Evolutionary conservation across 2,329 filamentous ascomycete genomes (phyloP), one percentile per base, ranked within the genome.

Genomic region (Neoarthrinium moseri): DNA sequence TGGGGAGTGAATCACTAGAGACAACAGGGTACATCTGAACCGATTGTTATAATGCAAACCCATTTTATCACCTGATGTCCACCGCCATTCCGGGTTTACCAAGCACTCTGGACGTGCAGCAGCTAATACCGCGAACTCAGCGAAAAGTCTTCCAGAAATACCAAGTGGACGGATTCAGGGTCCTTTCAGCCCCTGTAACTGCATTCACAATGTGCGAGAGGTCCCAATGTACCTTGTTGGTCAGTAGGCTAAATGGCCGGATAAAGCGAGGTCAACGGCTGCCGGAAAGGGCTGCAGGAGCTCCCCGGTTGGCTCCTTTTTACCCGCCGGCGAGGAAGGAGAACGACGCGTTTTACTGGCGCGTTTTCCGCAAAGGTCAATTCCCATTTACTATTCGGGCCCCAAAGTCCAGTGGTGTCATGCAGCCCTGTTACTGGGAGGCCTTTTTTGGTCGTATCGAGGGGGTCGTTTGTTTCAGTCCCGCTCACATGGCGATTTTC

Each of bases 81-180:
- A 42, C 39, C 39, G 39, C 39, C 39, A n/a, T 42, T 42, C 18
- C 12, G 7, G 11, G 20, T 21, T 12, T 29, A 6, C 24, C n/a
- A 15, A 11, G 15, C 38, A 29, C 29, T 18, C 17, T 35, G 33
- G 30, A 13, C n/a, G 13, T 41, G 38, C 38, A 13, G 18, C 26
- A 18, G 23, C 15, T 33, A 32, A 42, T 42, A 42, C 17, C 39
- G 29, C 18, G 23, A 26, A n/a, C 17, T 17, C 39, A 32, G 23
- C n/a, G 18, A 33, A 13, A 21, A 32, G 26, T 32, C 17, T 20
- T 18, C 39, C 15, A 32, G 24, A 20, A 18, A 42, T 42, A 30
- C 39, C 39, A 29, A 42, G 27, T 10, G 39, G 10, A 21, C 20
- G 39, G 39, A 32, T 42, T 21, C 39, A 42, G 39, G 39, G 39